Base-by-base conservation (phyloP, 2,329 filamentous ascomycete species). In the Neopestalotiopsis sp. region DNA sequence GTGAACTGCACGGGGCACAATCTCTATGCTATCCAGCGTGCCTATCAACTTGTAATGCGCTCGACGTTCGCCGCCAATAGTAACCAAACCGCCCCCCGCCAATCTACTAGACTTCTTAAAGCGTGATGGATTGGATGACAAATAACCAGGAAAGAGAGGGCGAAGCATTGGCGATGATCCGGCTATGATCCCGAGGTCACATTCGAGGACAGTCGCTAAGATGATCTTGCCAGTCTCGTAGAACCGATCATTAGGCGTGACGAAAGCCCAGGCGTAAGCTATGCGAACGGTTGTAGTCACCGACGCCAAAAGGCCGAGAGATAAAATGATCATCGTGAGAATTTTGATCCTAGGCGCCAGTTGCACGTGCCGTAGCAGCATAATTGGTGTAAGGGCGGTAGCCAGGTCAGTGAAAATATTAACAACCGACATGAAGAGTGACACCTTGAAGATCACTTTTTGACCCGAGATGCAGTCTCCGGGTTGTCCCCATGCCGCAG, bases 111-210 rank as follows among this genome's bases (percentile, higher is more conserved):
- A 24, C 24, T 24, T 24, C 24, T 24, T 24, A 24, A 24, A 24
- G 24, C 24, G 24, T 24, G 24, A 24, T 24, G 24, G 24, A 24
- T 24, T 24, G 24, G 24, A 24, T 24, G 24, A 24, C 24, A 24
- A 24, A 24, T 24, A 24, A 24, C 24, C 24, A 24, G 67, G 66
- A 45, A 70, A 66, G 20, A 71, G 49, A 30, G 49, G 61, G n/a
- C 68, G 68, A 17, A 71, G 28, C 69, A 71, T 71, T 13, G 68
- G 68, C 2, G 69, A 56, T 6, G 69, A 71, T 3, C 69, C 69
- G 17, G 69, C 69, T 17, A 71, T 71, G 28, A 71, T 34, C 13
- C 65, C 69, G 1, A 69, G 60, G 57, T 69, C 65, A 42, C 65
- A 69, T 24, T 71, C 69, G 12, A 69, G 20, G 24, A 66, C 63